Evolutionary conservation across 140 eudicot species (phyloP).

Genomic region (Stevia rebaudiana): DNA sequence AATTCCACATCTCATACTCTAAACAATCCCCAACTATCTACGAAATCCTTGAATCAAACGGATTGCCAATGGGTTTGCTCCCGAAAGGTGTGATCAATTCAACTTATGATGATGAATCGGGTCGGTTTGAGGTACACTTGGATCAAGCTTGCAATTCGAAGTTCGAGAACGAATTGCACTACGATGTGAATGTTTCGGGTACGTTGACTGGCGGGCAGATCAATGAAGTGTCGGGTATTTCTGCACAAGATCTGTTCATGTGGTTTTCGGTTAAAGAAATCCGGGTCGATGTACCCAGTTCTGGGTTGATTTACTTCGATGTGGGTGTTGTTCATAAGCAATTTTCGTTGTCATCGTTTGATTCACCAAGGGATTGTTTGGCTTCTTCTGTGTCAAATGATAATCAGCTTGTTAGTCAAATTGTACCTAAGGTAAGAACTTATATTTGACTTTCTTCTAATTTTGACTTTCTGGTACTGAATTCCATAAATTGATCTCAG

Average conservation of each 20-base stretch:
- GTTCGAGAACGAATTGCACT: slow-evolving; percentile 80
- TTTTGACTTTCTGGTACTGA: slow-evolving; percentile 2
- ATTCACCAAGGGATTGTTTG: slow-evolving; percentile 77
- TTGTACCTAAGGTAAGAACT: slow-evolving; percentile 38
- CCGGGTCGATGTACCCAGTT: slow-evolving; percentile 79
- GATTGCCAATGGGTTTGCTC: slow-evolving; percentile 64
- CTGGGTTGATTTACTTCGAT: slow-evolving; percentile 84
- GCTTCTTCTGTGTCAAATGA: slow-evolving; percentile 28
- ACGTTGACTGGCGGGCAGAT: slow-evolving; percentile 51
- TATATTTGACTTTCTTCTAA: slow-evolving; percentile 20
- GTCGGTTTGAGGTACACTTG: slow-evolving; percentile 54
- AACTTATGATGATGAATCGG: slow-evolving; percentile 45
- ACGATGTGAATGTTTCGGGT: slow-evolving; percentile 72
- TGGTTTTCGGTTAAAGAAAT: slow-evolving; percentile 81
- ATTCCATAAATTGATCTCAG: not conserved
- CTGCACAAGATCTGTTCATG: slow-evolving; percentile 81
- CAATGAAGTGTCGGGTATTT: slow-evolving; percentile 56
- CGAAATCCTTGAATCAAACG: slow-evolving; percentile 49
- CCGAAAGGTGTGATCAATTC: slow-evolving; percentile 72
- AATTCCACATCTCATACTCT: not conserved
- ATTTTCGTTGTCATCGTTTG: slow-evolving; percentile 67
- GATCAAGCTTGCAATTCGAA: slow-evolving; percentile 75
- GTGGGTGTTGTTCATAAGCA: slow-evolving; percentile 90
- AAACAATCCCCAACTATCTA: slow-evolving; percentile 44
- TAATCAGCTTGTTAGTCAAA: not conserved